phyloP scores from a whole-genome alignment of 1,284 basidiomycete genomes.

The Tilletia horrida region DNA sequence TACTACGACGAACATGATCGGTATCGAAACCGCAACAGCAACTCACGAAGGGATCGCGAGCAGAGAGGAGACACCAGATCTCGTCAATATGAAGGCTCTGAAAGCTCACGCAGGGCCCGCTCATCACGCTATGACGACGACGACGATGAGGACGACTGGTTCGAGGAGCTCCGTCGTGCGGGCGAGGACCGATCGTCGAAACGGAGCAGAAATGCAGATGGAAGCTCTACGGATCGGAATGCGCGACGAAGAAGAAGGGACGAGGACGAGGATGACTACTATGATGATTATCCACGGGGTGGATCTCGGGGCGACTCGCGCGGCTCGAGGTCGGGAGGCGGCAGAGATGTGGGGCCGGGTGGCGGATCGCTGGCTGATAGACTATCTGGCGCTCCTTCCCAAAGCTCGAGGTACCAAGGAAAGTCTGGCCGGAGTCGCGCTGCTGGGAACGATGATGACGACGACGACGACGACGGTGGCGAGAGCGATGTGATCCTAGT shows the following conservation, averaged over 20 bases:
- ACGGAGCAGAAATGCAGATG: not conserved
- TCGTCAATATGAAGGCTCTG: not conserved
- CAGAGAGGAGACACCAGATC: not conserved
- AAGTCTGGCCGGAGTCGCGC: not conserved
- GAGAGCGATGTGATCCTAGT: not conserved
- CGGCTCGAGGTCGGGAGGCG: not conserved
- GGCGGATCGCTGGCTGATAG: not conserved
- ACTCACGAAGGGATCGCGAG: not conserved
- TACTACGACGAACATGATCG: not conserved
- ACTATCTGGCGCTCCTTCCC: not conserved
- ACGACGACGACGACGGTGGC: not conserved
- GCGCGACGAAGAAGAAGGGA: not conserved
- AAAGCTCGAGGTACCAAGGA: not conserved
- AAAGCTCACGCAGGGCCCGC: not conserved
- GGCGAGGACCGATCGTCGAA: not conserved
- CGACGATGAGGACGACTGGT: constrained; percentile 13
- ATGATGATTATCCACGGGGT: not conserved
- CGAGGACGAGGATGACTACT: not conserved
- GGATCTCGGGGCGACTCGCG: not conserved
- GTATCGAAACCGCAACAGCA: not conserved
- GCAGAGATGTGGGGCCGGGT: not conserved
- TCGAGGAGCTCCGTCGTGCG: not conserved
- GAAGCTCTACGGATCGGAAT: not conserved
- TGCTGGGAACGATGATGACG: not conserved
- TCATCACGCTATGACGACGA: not conserved